Conservation (phyloP, 139 green algal species). For the Chlamydomonas schloesseri region DNA sequence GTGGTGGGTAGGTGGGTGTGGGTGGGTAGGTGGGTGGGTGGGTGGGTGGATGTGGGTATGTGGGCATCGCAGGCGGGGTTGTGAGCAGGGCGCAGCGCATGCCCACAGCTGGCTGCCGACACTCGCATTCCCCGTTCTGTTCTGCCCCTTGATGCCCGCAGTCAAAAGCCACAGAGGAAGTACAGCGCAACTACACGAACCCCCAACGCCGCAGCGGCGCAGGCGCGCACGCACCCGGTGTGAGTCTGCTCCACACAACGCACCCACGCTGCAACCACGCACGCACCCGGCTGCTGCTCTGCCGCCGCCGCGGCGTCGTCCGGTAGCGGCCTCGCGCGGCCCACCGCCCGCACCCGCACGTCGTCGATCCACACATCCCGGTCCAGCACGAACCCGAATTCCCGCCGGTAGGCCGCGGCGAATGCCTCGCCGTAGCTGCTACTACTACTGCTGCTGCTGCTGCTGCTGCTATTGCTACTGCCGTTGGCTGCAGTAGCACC, state of each 20-base stretch:
- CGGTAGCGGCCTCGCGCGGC: slow-evolving; percentile 54
- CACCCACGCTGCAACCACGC: not conserved
- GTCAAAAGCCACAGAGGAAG: not conserved
- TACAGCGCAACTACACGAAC: not conserved
- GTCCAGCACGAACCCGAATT: slow-evolving; percentile 95
- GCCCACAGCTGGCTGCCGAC: no score
- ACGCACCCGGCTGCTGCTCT: not conserved
- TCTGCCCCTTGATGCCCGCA: no score
- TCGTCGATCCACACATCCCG: slow-evolving; percentile 92
- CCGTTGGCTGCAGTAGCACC: no score
- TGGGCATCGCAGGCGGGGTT: no score
- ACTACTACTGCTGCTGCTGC: not conserved
- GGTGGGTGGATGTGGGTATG: not conserved
- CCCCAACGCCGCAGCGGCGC: no score
- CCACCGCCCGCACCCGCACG: slow-evolving; percentile 82
- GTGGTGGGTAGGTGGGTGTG: not conserved
- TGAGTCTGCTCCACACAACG: no score
- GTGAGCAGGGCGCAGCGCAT: no score
- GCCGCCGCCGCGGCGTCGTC: slow-evolving; percentile 4
- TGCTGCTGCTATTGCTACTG: not conserved
- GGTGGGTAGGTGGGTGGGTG: not conserved
- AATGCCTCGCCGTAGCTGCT: slow-evolving; percentile 23
- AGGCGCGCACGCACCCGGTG: no score
- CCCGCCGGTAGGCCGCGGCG: slow-evolving; percentile 74
- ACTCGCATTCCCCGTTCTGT: no score